Evolutionary conservation across 345 rosid species (phyloP).

Genomic region (Conringia planisiliqua): DNA sequence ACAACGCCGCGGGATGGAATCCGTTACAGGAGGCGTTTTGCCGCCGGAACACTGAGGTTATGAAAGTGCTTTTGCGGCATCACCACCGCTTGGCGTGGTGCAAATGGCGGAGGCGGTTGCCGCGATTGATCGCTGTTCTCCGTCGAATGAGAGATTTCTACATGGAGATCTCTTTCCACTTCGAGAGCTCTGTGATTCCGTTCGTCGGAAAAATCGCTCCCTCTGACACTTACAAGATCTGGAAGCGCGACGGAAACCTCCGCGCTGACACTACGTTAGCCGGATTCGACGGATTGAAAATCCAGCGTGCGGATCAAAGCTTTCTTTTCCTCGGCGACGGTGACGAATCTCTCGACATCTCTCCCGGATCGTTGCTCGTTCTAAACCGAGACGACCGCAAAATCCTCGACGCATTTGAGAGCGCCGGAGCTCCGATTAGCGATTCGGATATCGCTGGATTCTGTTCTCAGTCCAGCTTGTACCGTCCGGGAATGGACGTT

Average conservation of each 20-base stretch:
- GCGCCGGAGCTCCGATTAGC: conserved; percentile 77
- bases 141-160: conserved; percentile 98
- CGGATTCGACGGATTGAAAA: conserved; percentile 94
- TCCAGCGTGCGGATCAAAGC: conserved; percentile 93
- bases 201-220: conserved; percentile 94
- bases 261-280: conserved; percentile 93
- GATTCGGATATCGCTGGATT: conserved; percentile 79
- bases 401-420: conserved; percentile 82
- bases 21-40: conserved; percentile 92
- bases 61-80: conserved; percentile 52
- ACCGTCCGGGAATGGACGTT: conserved; percentile 93
- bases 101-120: conserved; percentile 91
- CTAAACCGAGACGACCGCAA: conserved; percentile 76
- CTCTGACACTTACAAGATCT: conserved; percentile 93
- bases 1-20: conserved; percentile 88
- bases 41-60: conserved; percentile 64
- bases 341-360: conserved; percentile 48
- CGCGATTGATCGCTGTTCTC: conserved; percentile 72
- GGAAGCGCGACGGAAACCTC: conserved; percentile 96
- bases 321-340: conserved; percentile 95
- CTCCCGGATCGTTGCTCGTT: conserved; percentile 77
- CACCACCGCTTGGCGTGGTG: conserved; percentile 91
- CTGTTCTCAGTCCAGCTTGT: conserved; percentile 79
- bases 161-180: conserved; percentile 97
- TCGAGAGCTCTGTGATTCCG: conserved; percentile 96